Conservation (phyloP, 345 rosid genomes). For the Lepidium didymum region DNA sequence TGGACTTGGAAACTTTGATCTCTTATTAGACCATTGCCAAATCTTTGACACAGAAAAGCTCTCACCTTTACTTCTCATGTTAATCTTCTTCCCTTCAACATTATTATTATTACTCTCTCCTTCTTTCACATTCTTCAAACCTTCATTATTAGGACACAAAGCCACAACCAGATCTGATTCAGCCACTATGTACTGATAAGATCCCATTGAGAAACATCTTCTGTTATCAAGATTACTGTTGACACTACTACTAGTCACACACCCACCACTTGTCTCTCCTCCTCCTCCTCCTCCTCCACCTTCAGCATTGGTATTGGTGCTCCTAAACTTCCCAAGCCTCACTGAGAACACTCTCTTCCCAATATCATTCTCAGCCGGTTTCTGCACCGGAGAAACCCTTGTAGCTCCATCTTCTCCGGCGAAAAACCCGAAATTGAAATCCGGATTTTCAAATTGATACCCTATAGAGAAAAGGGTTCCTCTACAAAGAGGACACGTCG, state of each 20-base stretch:
- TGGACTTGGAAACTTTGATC: conserved; percentile 43
- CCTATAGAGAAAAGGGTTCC: conserved; percentile 54
- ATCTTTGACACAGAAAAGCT: conserved; percentile 93
- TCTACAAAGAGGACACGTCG: conserved; percentile 93
- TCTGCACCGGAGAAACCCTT: conserved; percentile 35
- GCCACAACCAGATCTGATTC: conserved; percentile 63
- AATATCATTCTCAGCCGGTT: conserved; percentile 47
- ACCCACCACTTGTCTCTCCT: conserved; percentile 54
- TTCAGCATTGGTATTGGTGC: conserved; percentile 34
- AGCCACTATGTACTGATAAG: conserved; percentile 63
- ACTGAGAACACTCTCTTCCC: conserved; percentile 75
- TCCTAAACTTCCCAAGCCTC: conserved; percentile 74
- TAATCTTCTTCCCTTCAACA: conserved; percentile 71
- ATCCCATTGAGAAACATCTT: conserved; percentile 53
- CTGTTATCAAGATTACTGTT: conserved; percentile 58
- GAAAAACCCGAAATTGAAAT: conserved; percentile 44
- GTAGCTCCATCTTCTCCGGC: conserved; percentile 40
- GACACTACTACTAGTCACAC: conserved; percentile 30
- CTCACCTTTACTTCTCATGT: conserved; percentile 69
- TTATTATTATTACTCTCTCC: conserved; percentile 37
- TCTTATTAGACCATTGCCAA: conserved; percentile 82
- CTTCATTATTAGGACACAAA: conserved; percentile 32
- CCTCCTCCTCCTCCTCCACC: conserved; percentile 24
- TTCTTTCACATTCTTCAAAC: conserved; percentile 34
- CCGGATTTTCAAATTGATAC: conserved; percentile 43